Conservation (phyloP, 2,329 filamentous ascomycete genomes). For the Dactylellina haptotyla region DNA sequence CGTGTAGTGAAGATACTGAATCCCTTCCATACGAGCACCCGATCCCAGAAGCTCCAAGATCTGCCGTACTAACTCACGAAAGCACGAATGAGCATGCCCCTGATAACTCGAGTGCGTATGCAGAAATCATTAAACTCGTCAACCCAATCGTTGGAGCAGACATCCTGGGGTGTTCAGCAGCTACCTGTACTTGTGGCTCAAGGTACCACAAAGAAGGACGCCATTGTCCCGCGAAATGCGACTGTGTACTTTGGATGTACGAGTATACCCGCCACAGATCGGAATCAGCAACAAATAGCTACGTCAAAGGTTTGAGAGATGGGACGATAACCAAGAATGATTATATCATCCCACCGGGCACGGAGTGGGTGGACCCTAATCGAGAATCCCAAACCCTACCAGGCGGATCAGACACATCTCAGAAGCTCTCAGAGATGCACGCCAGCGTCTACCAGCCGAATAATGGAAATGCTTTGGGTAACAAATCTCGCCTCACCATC, state of each 20-base stretch:
- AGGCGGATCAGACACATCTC: not conserved
- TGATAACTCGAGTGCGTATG: not conserved
- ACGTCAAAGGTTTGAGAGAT: not conserved
- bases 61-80: not conserved
- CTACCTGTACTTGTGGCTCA: not conserved
- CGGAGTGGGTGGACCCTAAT: not conserved
- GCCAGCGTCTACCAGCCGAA: constrained; percentile 7
- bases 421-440: constrained; percentile 1
- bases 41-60: not conserved
- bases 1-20: not conserved
- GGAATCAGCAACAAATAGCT: not conserved
- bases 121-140: not conserved
- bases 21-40: not conserved
- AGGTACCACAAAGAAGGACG: not conserved
- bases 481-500: not conserved
- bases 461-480: not conserved
- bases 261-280: constrained; percentile 1
- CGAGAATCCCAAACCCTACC: not conserved
- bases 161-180: not conserved
- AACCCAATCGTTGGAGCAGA: not conserved
- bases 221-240: not conserved
- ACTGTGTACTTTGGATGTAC: not conserved
- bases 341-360: not conserved
- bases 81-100: not conserved
- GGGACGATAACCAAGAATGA: not conserved